Conservation (phyloP, 139 green algal species). For the Gonium pectorale region DNA sequence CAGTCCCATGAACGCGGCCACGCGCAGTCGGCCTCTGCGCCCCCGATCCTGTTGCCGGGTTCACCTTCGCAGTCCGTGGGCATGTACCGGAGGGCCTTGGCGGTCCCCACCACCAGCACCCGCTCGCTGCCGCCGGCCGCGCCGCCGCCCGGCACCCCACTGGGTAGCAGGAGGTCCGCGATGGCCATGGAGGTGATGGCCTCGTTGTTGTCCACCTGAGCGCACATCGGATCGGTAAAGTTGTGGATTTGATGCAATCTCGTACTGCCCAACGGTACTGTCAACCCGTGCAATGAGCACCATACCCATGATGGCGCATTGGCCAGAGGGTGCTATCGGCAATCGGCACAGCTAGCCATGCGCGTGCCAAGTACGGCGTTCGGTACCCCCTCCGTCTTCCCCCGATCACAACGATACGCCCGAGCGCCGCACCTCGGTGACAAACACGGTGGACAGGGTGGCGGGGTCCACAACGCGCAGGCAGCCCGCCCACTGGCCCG, state of each 20-base stretch:
- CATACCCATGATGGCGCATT: too few relatives aligned
- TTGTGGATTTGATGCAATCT: neutral
- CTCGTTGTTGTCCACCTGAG: constrained; percentile 93
- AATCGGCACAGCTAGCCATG: too few relatives aligned
- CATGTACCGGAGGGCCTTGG: constrained; percentile 86
- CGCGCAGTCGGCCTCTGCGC: neutral
- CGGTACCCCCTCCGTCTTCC: too few relatives aligned
- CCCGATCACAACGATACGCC: neutral
- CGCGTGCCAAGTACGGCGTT: too few relatives aligned
- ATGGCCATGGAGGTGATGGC: constrained; percentile 81
- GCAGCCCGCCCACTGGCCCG: constrained; percentile 92
- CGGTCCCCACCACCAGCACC: constrained; percentile 88
- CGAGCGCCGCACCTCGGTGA: too few relatives aligned
- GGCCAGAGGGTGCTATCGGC: too few relatives aligned
- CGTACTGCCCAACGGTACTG: too few relatives aligned
- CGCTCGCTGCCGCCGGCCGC: constrained; percentile 37
- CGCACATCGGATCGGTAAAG: constrained; percentile 68
- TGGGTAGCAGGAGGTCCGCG: constrained; percentile 69
- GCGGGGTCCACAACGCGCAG: constrained; percentile 88
- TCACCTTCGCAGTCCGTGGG: constrained; percentile 78
- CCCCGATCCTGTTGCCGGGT: neutral
- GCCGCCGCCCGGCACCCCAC: constrained; percentile 16
- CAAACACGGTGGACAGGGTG: constrained; percentile 63
- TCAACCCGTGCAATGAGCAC: too few relatives aligned
- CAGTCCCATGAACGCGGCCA: too few relatives aligned